A percentile compares a stretch with the other conserved stretches of the same genome.
Conservation (phyloP, 495 filamentous ascomycete genomes). For the Aspergillus saccharolyticus region DNA sequence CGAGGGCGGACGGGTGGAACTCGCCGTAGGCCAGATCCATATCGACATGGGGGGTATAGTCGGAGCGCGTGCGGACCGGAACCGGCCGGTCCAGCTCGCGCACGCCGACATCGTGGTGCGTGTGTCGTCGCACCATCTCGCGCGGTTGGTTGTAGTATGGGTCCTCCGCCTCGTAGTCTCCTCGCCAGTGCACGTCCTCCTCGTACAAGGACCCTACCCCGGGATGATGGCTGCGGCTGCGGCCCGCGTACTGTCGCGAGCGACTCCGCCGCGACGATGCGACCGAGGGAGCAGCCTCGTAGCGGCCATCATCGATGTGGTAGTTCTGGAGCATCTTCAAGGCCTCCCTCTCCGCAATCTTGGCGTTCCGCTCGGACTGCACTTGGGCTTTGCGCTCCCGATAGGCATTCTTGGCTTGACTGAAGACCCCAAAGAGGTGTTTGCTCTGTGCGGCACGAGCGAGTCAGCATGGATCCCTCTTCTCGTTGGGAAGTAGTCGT, state of each 20-base stretch:
- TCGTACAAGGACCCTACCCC: conserved; percentile 30
- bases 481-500: neutral
- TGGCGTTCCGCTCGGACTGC: conserved; percentile 57
- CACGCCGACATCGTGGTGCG: conserved; percentile 34
- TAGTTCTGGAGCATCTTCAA: conserved; percentile 43
- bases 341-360: conserved; percentile 50
- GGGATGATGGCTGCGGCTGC: conserved; percentile 28
- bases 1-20: conserved; percentile 35
- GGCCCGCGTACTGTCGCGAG: conserved; percentile 33
- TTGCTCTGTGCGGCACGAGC: conserved; percentile 57
- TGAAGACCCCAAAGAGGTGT: conserved; percentile 80
- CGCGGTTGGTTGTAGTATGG: conserved; percentile 19
- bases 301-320: conserved; percentile 45
- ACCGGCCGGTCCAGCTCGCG: conserved; percentile 25
- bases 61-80: conserved; percentile 37
- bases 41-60: conserved; percentile 56
- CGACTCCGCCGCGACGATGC: conserved; percentile 39
- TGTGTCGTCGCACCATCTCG: conserved; percentile 44
- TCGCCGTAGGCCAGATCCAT: conserved; percentile 85
- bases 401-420: conserved; percentile 81
- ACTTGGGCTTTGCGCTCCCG: conserved; percentile 75
- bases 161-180: conserved; percentile 15
- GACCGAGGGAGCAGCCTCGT: conserved; percentile 47
- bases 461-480: too few species aligned
- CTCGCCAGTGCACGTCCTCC: conserved; percentile 27